phyloP scores from a whole-genome alignment of 176 grass and related monocot species.

The Zoysia japonica region DNA sequence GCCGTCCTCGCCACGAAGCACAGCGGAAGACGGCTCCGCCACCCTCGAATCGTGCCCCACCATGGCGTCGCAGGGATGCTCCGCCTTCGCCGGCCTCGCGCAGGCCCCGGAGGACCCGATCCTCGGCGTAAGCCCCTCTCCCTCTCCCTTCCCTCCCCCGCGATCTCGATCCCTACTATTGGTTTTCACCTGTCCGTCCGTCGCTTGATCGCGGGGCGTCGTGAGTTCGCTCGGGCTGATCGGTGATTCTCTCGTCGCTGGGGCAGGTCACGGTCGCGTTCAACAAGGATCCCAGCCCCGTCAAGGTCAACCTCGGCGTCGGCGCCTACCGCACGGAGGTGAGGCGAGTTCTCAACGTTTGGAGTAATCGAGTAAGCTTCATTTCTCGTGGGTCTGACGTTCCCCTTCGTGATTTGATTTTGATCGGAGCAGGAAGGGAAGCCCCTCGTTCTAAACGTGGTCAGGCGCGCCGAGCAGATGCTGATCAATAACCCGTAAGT shows the following conservation, averaged over 20 bases:
- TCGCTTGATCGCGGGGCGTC: conserved; percentile 25
- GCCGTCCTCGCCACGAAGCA: conserved; percentile 41
- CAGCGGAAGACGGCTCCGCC: conserved; percentile 3
- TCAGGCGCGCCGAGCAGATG: conserved; percentile 70
- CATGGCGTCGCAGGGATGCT: conserved; percentile 57
- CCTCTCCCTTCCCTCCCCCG: neutral
- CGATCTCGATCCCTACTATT: neutral
- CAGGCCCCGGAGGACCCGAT: conserved; percentile 97
- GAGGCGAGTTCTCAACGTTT: conserved; percentile 1
- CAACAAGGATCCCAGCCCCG: conserved; percentile 95
- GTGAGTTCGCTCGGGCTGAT: conserved; percentile 29
- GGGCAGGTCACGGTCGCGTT: conserved; percentile 86
- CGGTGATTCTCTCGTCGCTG: neutral
- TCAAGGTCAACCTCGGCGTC: conserved; percentile 95
- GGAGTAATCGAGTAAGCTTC: neutral
- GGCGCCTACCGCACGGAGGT: conserved; percentile 98
- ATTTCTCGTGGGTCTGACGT: conserved; percentile 14
- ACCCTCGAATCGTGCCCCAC: conserved; percentile 46
- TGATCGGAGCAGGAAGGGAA: conserved; percentile 81
- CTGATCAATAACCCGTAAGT: conserved; percentile 81
- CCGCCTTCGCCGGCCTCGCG: conserved; percentile 65
- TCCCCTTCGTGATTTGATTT: conserved; percentile 12
- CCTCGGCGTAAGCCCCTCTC: conserved; percentile 62
- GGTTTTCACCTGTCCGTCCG: neutral
- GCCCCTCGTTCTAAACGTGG: conserved; percentile 92